Evolutionary conservation across 2,329 filamentous ascomycete species (phyloP).

Genomic region (Arthrocladium fulminans): DNA sequence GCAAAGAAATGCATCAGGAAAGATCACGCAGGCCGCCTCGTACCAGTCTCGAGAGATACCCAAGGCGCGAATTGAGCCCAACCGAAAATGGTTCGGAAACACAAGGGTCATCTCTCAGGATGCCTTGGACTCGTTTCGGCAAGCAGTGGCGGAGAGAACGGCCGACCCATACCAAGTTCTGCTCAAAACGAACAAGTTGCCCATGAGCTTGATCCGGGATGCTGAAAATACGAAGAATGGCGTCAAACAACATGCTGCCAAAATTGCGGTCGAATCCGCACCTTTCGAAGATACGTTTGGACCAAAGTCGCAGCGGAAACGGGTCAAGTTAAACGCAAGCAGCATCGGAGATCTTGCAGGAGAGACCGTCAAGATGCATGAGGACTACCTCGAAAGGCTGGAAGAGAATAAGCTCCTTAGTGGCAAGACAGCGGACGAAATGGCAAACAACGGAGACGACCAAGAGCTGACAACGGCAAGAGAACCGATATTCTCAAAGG

Average conservation of each 20-base stretch:
- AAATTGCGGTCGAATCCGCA: constrained; percentile 81
- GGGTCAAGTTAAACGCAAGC: constrained; percentile 78
- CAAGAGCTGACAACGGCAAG: constrained; percentile 54
- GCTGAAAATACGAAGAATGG: constrained; percentile 63
- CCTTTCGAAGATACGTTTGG: constrained; percentile 87
- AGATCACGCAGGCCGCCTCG: constrained; percentile 73
- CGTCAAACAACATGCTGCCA: constrained; percentile 83
- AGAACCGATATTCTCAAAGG: constrained; percentile 86
- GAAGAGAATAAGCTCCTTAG: constrained; percentile 71
- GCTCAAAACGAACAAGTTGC: constrained; percentile 94
- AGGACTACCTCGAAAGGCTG: constrained; percentile 68
- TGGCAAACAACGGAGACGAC: constrained; percentile 35
- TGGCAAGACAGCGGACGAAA: constrained; percentile 51
- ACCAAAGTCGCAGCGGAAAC: constrained; percentile 83
- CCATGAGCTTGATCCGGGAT: constrained; percentile 87
- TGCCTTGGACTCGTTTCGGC: constrained; percentile 74
- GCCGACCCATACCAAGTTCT: constrained; percentile 87
- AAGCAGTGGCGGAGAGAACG: constrained; percentile 83
- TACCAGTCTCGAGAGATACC: constrained; percentile 79
- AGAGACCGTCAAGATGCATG: constrained; percentile 69
- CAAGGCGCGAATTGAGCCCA: constrained; percentile 81
- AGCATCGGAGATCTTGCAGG: constrained; percentile 74
- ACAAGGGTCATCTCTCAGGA: constrained; percentile 85
- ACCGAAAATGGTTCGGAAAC: constrained; percentile 97
- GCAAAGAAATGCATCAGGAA: constrained; percentile 69